A percentile compares a stretch with the other conserved stretches of the same genome.
These are phyloP conservation scores for Nicotiana paniculata DNA, from an alignment of 257 asterid genomes.

Conservation along the genomic window DNA sequence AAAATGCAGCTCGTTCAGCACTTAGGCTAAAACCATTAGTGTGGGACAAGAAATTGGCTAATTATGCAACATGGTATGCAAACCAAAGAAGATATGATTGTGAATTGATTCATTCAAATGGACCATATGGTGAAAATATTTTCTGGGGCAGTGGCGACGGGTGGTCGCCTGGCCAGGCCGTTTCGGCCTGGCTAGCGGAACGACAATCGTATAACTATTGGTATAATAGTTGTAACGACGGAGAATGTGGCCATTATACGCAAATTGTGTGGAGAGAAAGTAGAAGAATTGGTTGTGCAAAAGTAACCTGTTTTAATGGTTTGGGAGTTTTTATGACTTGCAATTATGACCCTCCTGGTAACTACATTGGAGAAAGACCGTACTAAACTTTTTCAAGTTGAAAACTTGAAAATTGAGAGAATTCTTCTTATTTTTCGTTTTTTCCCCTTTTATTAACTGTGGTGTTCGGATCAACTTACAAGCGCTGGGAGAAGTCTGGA, in stretches of 20 bases:
- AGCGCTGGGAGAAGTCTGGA: too few relatives aligned
- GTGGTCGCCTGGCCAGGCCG: slow-evolving; percentile 44
- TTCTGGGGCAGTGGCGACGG: slow-evolving; percentile 45
- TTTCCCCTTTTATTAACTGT: too few relatives aligned
- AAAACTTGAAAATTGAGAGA: not conserved
- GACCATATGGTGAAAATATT: slow-evolving; percentile 45
- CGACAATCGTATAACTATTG: slow-evolving; percentile 25
- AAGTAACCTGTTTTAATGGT: slow-evolving; percentile 24
- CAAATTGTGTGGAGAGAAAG: slow-evolving; percentile 44
- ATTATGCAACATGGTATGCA: slow-evolving; percentile 35
- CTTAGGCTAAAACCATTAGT: slow-evolving; percentile 22
- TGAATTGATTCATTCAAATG: slow-evolving; percentile 31
- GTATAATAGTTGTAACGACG: slow-evolving; percentile 31
- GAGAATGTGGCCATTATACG: slow-evolving; percentile 50
- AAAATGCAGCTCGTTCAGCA: slow-evolving; percentile 34
- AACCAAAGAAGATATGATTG: slow-evolving; percentile 33
- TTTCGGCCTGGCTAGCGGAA: slow-evolving; percentile 38
- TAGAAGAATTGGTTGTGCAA: slow-evolving; percentile 37
- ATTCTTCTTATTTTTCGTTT: not conserved
- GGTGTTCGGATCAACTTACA: too few relatives aligned
- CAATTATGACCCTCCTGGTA: slow-evolving; percentile 52
- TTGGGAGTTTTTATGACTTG: slow-evolving; percentile 47
- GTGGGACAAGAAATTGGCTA: slow-evolving; percentile 32
- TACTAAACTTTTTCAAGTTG: slow-evolving; percentile 12
- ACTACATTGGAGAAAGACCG: slow-evolving; percentile 48